Base-by-base conservation (phyloP, 768 basidiomycete genomes). In the Boletus subcaerulescens region DNA sequence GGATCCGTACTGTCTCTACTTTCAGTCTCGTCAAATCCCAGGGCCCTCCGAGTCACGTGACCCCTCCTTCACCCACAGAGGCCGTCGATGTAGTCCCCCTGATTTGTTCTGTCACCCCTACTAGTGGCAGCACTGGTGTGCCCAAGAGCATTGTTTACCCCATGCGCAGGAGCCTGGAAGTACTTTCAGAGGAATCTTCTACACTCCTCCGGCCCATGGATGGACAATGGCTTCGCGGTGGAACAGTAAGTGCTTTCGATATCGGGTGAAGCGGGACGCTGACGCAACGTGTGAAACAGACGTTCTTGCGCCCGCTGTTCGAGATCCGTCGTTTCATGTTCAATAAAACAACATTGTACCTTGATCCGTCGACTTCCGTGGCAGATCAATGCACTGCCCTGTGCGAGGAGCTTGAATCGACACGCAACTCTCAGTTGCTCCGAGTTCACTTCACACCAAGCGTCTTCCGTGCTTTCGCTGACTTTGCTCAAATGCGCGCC, bases 301-400 rank as follows among this genome's bases (percentile, higher is more conserved):
- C 67, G 3, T 69, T 69, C 51, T 48, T 70, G 53, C 66, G 68
- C 39, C 68, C 67, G 1, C 61, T 69, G 15, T 69, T 69, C 33
- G 67, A 69, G 51, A 68, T 67, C 18, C 63, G 67, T 42, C 67
- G 65, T 8, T 69, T 69, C 52, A 69, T 69, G 67, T 69, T 70
- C 57, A 69, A 70, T 46, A 66, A 65, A 12, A 69, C 68, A 5
- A 69, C 66, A 4, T 26, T 69, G 26, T 69, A 69, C 40, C 63
- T 70, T n/a, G 66, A 69, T 35, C 51, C 65, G 3, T 65, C 65
- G 15, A 53, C 47, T 24, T 67, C 68, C 3, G 68, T 69, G 29
- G 53, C 68, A 18, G 65, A 61, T 39, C 67, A 69, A 50, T 69
- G 67, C 36, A 17, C 32, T 24, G 57, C 62, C 12, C 43, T 69